phyloP scores from a whole-genome alignment of 805 yeast species.

The Zygosaccharomyces siamensis region DNA sequence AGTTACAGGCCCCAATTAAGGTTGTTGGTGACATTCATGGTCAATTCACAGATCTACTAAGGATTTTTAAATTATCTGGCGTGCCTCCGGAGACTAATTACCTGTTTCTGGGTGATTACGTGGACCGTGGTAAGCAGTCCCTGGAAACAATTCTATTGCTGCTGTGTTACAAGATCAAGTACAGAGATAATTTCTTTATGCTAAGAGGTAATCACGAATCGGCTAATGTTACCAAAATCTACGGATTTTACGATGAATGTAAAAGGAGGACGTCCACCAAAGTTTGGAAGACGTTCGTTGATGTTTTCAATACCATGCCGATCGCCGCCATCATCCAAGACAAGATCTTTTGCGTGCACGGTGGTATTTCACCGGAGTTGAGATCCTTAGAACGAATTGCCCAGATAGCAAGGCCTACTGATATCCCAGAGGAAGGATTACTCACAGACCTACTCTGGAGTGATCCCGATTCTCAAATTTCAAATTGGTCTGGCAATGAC shows the following conservation, averaged over 20 bases:
- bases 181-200: slow-evolving; percentile 91
- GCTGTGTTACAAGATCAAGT: slow-evolving; percentile 89
- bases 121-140: slow-evolving; percentile 95
- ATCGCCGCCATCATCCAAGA: slow-evolving; percentile 93
- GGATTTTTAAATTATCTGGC: slow-evolving; percentile 91
- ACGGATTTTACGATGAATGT: slow-evolving; percentile 97
- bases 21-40: slow-evolving; percentile 95
- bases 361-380: slow-evolving; percentile 74
- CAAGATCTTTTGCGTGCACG: slow-evolving; percentile 86
- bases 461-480: slow-evolving; percentile 57
- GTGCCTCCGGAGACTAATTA: slow-evolving; percentile 93
- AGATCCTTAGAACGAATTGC: slow-evolving; percentile 58
- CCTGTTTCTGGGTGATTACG: slow-evolving; percentile 92
- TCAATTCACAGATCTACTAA: slow-evolving; percentile 84
- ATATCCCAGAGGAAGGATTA: slow-evolving; percentile 74
- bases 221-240: slow-evolving; percentile 92
- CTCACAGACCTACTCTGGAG: slow-evolving; percentile 79
- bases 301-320: slow-evolving; percentile 92
- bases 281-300: slow-evolving; percentile 90
- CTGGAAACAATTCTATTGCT: slow-evolving; percentile 84
- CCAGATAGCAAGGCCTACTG: slow-evolving; percentile 70
- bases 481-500: slow-evolving; percentile 72
- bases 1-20: slow-evolving; percentile 72
- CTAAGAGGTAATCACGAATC: slow-evolving; percentile 96
- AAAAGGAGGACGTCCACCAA: slow-evolving; percentile 85